Percentiles rank a stretch among this genome's conserved stretches.
Evolutionary conservation across 2,329 filamentous ascomycete species (phyloP).

Genomic region (Botrytis aclada): DNA sequence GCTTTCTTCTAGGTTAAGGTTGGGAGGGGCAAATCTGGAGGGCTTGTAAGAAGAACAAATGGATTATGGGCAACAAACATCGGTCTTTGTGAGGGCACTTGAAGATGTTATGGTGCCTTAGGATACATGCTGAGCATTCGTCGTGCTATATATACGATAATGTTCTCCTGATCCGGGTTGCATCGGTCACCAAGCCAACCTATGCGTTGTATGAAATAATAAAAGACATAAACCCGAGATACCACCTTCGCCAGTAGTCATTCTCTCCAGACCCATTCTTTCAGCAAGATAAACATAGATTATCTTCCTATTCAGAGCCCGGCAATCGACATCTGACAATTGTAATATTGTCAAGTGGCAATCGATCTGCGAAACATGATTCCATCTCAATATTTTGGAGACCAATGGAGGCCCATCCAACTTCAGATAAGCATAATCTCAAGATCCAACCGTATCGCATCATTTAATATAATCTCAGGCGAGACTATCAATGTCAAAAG

Average conservation of each 20-base stretch:
- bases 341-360: neutral
- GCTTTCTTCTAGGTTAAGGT: constrained; percentile 26
- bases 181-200: neutral
- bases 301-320: neutral
- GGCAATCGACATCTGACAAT: neutral
- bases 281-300: too few relatives aligned
- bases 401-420: neutral
- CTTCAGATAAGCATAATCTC: neutral
- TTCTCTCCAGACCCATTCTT: neutral
- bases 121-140: neutral
- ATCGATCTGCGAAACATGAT: too few relatives aligned
- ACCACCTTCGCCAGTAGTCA: neutral
- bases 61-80: neutral
- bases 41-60: constrained; percentile 5
- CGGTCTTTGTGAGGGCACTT: neutral
- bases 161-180: neutral
- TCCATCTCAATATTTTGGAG: neutral
- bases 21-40: neutral
- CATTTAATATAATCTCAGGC: neutral
- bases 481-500: neutral
- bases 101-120: neutral
- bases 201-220: neutral
- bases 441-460: neutral
- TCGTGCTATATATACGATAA: neutral
- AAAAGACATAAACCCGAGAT: neutral